Base-by-base conservation (phyloP, 2,329 filamentous ascomycete species). In the Lasiodiplodia gonubiensis region DNA sequence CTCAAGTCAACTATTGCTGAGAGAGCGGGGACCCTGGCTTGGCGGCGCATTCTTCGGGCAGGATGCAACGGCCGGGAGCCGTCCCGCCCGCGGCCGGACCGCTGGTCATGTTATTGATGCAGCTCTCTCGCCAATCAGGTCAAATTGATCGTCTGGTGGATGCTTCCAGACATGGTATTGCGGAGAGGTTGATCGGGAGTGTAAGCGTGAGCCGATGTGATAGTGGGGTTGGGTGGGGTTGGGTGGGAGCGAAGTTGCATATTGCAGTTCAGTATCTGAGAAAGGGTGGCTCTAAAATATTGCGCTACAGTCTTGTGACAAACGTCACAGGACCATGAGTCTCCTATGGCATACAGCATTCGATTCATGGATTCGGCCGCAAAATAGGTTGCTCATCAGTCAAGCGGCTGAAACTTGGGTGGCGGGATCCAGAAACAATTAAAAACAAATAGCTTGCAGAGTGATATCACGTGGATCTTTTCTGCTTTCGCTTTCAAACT, bases 21-120 rank as follows among this genome's bases (percentile, higher is more conserved):
- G 18, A 18, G 52, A 27, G 53, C 49, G 53, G 18, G 53, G 30
- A 21, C 11, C 18, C 33, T 35, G 21, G 33, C 53, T 55, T 55
- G 53, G 53, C 53, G n/a, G 12, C 53, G 53, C 30, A 55, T 7
- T 18, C 23, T 39, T 21, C 53, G 33, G 53, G 53, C 39, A 39
- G 35, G 53, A 37, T 12, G 30, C 53, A 55, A 30, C 53, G 30
- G 27, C 21, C 53, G 33, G 55, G 57, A 61, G 37, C 25, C 25
- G 25, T 33, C 25, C 57, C 57, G 25, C 42, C 57, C 25, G 57
- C 57, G 21, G 23, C 35, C 55, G 21, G 46, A n/a, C 21, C 37
- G 35, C 35, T 57, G 33, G 6, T 25, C 21, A 18, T 42, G 16
- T 33, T 39, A 4, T 27, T 49, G 8, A 11, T 27, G 21, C 39